These are phyloP conservation scores for Trypanosoma mega DNA, from an alignment of 208 protist species.

Conservation along the genomic window DNA sequence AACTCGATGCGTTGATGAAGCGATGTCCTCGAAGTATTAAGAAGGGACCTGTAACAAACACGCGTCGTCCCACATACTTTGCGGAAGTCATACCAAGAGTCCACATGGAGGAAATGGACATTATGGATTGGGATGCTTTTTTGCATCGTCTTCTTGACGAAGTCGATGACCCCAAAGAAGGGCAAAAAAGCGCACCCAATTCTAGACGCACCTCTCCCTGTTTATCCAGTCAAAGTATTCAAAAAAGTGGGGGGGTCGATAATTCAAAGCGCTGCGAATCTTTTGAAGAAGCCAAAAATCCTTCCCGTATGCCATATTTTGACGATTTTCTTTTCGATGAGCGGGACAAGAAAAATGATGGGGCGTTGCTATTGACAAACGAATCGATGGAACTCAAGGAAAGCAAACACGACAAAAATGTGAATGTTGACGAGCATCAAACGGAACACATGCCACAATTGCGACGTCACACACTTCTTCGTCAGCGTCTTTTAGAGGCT, in stretches of 20 bases:
- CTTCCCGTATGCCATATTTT: too few species aligned
- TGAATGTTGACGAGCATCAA: neutral
- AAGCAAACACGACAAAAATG: neutral
- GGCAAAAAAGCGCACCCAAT: neutral
- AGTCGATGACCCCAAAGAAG: neutral
- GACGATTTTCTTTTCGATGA: too few species aligned
- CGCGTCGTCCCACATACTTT: constrained; percentile 3
- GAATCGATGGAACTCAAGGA: too few species aligned
- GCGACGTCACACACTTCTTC: constrained; percentile 51
- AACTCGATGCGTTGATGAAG: neutral
- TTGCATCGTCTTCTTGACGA: constrained; percentile 15
- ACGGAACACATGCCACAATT: constrained; percentile 27
- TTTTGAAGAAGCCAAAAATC: too few species aligned
- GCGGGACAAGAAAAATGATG: constrained; percentile 1
- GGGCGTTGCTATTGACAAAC: neutral
- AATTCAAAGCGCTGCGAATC: neutral
- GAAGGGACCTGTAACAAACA: neutral
- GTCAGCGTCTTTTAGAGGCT: constrained; percentile 36
- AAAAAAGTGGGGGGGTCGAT: too few species aligned
- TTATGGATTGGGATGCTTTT: constrained; percentile 22
- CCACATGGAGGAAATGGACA: constrained; percentile 4
- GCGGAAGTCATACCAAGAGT: constrained; percentile 8
- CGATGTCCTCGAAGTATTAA: neutral
- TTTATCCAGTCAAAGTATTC: too few species aligned
- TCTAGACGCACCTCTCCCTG: too few species aligned